These are phyloP conservation scores for Phytophthora boehmeriae DNA, from an alignment of 352 stramenopile species.

Conservation along the genomic window DNA sequence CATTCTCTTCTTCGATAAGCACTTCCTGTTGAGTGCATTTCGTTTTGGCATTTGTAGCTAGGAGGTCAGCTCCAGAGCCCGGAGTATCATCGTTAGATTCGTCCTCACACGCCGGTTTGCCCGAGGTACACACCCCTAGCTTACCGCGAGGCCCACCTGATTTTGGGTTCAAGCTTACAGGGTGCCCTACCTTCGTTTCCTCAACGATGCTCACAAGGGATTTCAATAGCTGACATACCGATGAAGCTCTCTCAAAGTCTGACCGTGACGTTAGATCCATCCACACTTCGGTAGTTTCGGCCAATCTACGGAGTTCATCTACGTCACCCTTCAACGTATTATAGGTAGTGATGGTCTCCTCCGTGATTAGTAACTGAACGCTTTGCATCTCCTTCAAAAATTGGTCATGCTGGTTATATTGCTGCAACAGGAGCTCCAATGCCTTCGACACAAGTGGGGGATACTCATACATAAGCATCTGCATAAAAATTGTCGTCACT, in stretches of 20 bases:
- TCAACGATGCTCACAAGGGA: slow-evolving; percentile 50
- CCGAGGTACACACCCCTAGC: slow-evolving; percentile 17
- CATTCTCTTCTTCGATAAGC: background rate
- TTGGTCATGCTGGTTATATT: slow-evolving; percentile 79
- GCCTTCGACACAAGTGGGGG: slow-evolving; percentile 71
- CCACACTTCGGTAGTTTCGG: slow-evolving; percentile 82
- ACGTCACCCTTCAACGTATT: slow-evolving; percentile 73
- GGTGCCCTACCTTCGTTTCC: slow-evolving; percentile 8
- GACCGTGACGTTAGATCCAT: slow-evolving; percentile 81
- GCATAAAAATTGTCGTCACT: slow-evolving; percentile 69
- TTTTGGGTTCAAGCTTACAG: slow-evolving; percentile 1
- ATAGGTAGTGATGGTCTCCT: slow-evolving; percentile 73
- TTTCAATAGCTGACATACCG: slow-evolving; percentile 49
- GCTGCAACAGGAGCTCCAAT: slow-evolving; percentile 72
- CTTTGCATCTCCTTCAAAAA: slow-evolving; percentile 69
- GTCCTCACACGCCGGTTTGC: slow-evolving; percentile 12
- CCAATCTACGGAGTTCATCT: slow-evolving; percentile 58
- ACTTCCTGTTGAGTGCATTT: slow-evolving; percentile 30
- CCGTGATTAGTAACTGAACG: slow-evolving; percentile 60
- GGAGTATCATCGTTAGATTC: slow-evolving; percentile 17
- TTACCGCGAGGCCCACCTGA: slow-evolving; percentile 8
- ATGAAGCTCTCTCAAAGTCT: slow-evolving; percentile 66
- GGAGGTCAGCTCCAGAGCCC: slow-evolving; percentile 25
- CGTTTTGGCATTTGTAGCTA: slow-evolving; percentile 30
- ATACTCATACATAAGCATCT: slow-evolving; percentile 85